Percentiles rank a stretch among this genome's conserved stretches.
phyloP scores from a whole-genome alignment of 352 stramenopile genomes.

The Globisporangium radiosum region DNA sequence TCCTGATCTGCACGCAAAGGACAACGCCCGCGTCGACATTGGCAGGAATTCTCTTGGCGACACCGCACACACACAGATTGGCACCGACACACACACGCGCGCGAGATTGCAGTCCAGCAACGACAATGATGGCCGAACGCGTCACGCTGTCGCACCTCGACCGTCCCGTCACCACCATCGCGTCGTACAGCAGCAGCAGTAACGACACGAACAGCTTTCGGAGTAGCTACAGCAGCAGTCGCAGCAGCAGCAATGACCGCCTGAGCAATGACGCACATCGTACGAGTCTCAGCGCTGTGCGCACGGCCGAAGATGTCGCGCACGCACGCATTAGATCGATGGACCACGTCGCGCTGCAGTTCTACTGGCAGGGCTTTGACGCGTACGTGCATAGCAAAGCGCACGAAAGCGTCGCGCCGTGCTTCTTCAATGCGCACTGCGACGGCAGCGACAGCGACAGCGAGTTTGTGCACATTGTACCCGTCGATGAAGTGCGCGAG shows the following conservation, averaged over 20 bases:
- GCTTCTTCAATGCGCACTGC: constrained; percentile 53
- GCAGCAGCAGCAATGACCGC: neutral
- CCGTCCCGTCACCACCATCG: neutral
- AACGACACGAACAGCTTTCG: neutral
- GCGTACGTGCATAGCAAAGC: constrained; percentile 42
- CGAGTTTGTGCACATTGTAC: constrained; percentile 55
- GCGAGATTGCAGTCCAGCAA: neutral
- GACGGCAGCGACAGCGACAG: constrained; percentile 21
- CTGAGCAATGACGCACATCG: neutral
- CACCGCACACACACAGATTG: neutral
- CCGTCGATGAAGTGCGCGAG: constrained; percentile 39
- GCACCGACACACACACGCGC: neutral
- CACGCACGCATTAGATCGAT: constrained; percentile 28
- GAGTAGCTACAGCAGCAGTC: neutral
- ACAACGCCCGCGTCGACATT: neutral
- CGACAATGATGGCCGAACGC: neutral
- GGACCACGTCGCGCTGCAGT: constrained; percentile 48
- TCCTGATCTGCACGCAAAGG: neutral
- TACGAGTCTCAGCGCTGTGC: constrained; percentile 8
- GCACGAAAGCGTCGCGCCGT: constrained; percentile 45
- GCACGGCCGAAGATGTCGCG: constrained; percentile 12
- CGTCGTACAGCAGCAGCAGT: neutral
- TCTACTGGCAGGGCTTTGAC: constrained; percentile 68
- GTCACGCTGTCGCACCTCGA: neutral
- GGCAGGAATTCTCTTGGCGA: neutral